Evolutionary conservation across 2,329 filamentous ascomycete species (phyloP), one percentile per base, ranked within the genome.

Genomic region (Fusarium sp.): DNA sequence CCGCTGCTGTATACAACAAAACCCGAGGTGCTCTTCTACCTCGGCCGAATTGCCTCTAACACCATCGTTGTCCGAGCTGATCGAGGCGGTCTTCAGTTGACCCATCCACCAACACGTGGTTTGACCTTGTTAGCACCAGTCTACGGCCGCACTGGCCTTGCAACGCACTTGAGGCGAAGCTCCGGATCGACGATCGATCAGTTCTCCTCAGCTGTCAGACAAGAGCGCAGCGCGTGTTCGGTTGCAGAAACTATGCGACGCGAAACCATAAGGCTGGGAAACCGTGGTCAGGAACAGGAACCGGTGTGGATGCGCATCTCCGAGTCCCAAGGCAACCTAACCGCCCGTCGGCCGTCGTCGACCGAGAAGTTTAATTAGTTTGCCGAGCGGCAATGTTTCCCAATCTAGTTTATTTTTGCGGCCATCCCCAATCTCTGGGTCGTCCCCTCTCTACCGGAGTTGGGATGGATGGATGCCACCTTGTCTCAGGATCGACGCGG

Each of bases 211-310:
- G 31, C 31, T 34, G 31, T 11, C 31, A 31, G 40, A 44, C 18
- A 12, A 13, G 12, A 18, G 12, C 31, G 18, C 13, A 7, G n/a
- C 15, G 23, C 12, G 18, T 23, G 18, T 23, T 23, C 18, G 18
- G 18, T 23, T 23, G 18, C 54, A 43, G 18, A 28, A 18, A 34
- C 39, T n/a, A 23, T 15, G 41, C 43, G 16, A 23, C 48, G 12
- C 7, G 27, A 62, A 48, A 39, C 66, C 62, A 67, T 53, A 70
- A 70, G 67, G 67, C 67, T 70, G 67, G 64, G 57, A 68, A 41
- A 36, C 44, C 30, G 37, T 44, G 30, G 27, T 18, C 23, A 23
- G 48, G 18, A n/a, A 31, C 9, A 23, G 16, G 23, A 54, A 23
- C 9, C 41, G 52, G 44, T 68, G 67, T 65, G 67, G 67, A 71